phyloP scores from a whole-genome alignment of 202 grass and related monocot genomes.

The Brachypodium distachyon region DNA sequence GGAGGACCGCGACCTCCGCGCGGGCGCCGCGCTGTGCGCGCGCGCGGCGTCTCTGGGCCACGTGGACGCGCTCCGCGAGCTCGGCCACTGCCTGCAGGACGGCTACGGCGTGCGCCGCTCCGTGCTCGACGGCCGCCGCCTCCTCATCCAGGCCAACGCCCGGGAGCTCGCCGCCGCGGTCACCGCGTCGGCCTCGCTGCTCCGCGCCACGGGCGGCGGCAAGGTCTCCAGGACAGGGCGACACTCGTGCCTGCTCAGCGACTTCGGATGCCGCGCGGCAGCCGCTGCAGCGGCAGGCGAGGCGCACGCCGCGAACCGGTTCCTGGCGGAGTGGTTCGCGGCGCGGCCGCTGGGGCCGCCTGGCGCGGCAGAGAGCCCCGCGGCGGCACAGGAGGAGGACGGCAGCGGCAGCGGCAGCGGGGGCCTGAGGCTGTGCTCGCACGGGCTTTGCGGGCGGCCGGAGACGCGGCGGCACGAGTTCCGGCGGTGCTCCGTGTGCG shows the following conservation, averaged over 20 bases:
- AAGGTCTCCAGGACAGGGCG: not conserved
- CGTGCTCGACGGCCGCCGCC: slow-evolving; percentile 46
- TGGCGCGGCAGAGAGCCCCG: not conserved
- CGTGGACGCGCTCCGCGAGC: slow-evolving; percentile 73
- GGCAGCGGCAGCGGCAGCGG: not conserved
- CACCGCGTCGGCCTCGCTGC: not conserved
- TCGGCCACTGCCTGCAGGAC: slow-evolving; percentile 85
- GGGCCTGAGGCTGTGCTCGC: slow-evolving; percentile 63
- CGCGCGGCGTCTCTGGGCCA: slow-evolving; percentile 71
- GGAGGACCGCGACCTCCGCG: slow-evolving; percentile 63
- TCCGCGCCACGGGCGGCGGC: not conserved
- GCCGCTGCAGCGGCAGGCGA: slow-evolving; percentile 1
- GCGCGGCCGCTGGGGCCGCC: not conserved
- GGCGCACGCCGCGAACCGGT: slow-evolving; percentile 51
- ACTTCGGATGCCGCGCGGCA: slow-evolving; percentile 51
- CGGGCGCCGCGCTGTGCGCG: slow-evolving; percentile 67
- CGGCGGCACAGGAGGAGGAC: not conserved
- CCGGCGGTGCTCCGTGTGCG: slow-evolving; percentile 80
- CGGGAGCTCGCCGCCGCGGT: slow-evolving; percentile 37
- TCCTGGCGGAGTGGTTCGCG: slow-evolving; percentile 76
- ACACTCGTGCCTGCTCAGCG: slow-evolving; percentile 62
- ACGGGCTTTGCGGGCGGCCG: slow-evolving; percentile 57
- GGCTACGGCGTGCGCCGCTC: slow-evolving; percentile 75
- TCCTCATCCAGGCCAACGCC: slow-evolving; percentile 70
- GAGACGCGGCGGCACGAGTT: slow-evolving; percentile 88